phyloP scores from a whole-genome alignment of 768 basidiomycete species.

The Cystofilobasidium ferigula region DNA sequence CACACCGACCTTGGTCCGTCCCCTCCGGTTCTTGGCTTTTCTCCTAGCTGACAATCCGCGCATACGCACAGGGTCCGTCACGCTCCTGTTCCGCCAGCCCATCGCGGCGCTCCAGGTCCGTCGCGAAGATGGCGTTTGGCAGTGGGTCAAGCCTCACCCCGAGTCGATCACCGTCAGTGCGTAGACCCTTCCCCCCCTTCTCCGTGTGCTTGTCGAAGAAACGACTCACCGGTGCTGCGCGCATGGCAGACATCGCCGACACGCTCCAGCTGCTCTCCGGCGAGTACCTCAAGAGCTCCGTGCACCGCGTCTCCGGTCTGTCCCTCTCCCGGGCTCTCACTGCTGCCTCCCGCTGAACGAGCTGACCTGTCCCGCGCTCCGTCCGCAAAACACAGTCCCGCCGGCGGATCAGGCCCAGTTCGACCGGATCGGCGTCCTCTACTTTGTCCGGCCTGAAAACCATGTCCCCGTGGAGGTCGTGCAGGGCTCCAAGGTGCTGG shows the following conservation, averaged over 20 bases:
- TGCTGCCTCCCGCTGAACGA: no score
- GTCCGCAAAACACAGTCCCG: no score
- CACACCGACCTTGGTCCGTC: no score
- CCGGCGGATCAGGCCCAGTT: slow-evolving; percentile 48
- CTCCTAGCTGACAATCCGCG: no score
- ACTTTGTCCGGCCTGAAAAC: slow-evolving; percentile 40
- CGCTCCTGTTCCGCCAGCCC: slow-evolving; percentile 49
- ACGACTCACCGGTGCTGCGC: no score
- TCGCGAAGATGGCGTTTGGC: slow-evolving; percentile 46
- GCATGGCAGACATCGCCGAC: slow-evolving; percentile 48
- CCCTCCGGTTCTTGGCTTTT: not conserved
- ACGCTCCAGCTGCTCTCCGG: slow-evolving; percentile 46
- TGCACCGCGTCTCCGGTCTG: slow-evolving; percentile 45
- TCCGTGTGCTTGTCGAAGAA: no score
- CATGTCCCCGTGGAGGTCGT: slow-evolving; percentile 43
- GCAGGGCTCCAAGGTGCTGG: slow-evolving; percentile 43
- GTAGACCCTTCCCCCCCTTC: no score
- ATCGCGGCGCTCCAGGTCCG: slow-evolving; percentile 49
- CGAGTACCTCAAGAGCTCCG: slow-evolving; percentile 44
- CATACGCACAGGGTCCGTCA: slow-evolving; percentile 45
- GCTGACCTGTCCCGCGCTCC: no score
- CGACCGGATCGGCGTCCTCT: slow-evolving; percentile 47
- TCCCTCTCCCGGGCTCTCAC: no score
- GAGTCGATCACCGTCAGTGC: slow-evolving; percentile 43
- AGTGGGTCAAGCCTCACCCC: slow-evolving; percentile 41